Base-by-base conservation (phyloP, 805 yeast species). In the Ogataea sp. region DNA sequence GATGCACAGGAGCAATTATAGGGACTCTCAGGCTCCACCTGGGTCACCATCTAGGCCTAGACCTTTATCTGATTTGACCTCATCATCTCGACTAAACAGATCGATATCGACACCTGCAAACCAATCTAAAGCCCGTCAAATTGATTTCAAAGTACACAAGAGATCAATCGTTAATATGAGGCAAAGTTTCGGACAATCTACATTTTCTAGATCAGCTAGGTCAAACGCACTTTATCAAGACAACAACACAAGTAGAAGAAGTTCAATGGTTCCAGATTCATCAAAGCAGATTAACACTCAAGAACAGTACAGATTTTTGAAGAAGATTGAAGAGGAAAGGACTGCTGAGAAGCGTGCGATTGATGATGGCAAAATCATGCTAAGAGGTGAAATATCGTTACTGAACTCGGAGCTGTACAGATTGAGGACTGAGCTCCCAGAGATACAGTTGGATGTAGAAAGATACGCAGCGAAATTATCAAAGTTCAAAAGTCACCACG, bases 391-490 rank as follows among this genome's bases (percentile, higher is more conserved):
- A 43, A 46, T 62, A 49, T 41, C 50, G 55, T 44, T 39, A 13
- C 36, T 52, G 32, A 54, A 46, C 38, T 43, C 44, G n/a, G 51
- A 50, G 36, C 44, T 52, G 2, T 56, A 53, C 56, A 43, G 40
- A 11, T 38, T 48, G n/a, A 48, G 54, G 37, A 52, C 57, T 8
- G 48, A 47, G 18, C 40, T 55, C 2, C 52, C 59, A 2, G 58
- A 49, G 29, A 18, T 52, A n/a, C 55, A 59, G 34, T 28, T 56
- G 28, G 49, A 49, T 23, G 38, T 51, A 7, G 58, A 56, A 30
- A 60, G 56, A 32, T 42, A 60, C 7, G 55, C 54, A n/a, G 61
- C 55, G 20, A 43, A 44, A 29, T 37, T 47, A 4, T 20, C 34
- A 8, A 16, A 33, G 2, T 36, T 55, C 2, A 41, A 49, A 15